A percentile compares a stretch with the other conserved stretches of the same genome.
Conservation (phyloP, 148 eudicot species). For the Simmondsia chinensis region DNA sequence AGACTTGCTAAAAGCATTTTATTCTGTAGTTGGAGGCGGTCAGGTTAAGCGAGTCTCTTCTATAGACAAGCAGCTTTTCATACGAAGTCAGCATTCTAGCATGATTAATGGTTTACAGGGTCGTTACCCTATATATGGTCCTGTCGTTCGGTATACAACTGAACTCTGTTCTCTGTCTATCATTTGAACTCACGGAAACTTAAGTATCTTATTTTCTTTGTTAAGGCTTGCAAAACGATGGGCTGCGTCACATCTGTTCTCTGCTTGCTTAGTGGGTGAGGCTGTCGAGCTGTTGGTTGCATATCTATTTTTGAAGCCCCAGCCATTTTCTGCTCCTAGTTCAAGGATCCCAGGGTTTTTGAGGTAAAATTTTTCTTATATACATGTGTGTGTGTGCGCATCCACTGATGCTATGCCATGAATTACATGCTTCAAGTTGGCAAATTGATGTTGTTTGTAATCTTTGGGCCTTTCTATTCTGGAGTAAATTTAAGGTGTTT, state of each 20-base stretch:
- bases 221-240: conserved; percentile 93
- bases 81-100: conserved; percentile 72
- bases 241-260: conserved; percentile 89
- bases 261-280: conserved; percentile 62
- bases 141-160: conserved; percentile 60
- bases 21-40: conserved; percentile 30
- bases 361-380: conserved; percentile 34
- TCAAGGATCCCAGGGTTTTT: conserved; percentile 78
- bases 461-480: no score
- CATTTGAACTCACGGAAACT: background rate
- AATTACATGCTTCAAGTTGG: background rate
- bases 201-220: conserved; percentile 15
- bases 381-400: background rate
- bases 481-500: no score
- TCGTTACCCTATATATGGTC: conserved; percentile 70
- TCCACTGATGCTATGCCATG: background rate
- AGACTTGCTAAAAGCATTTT: background rate
- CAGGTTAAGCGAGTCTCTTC: conserved; percentile 58
- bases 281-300: conserved; percentile 84
- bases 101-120: conserved; percentile 94
- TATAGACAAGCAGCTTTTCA: conserved; percentile 50
- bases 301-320: conserved; percentile 63
- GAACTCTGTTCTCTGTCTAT: background rate
- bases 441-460: background rate
- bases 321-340: conserved; percentile 65